Evolutionary conservation across 2,329 filamentous ascomycete species (phyloP).

Genomic region (Pseudopyricularia javanii): DNA sequence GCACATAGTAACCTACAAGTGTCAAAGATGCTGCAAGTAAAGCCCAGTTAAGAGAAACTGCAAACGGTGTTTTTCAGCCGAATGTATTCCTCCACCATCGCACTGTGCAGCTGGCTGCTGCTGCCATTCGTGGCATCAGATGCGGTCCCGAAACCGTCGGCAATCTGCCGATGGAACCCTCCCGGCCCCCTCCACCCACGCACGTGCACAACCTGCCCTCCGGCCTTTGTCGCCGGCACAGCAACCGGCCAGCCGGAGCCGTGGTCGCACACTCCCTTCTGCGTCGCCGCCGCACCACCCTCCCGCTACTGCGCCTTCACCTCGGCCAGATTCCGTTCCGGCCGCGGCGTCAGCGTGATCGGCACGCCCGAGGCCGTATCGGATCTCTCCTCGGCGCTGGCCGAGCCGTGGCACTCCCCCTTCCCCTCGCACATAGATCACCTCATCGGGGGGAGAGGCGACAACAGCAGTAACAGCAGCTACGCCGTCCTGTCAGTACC

Average conservation of each 20-base stretch:
- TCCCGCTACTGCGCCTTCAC: constrained; percentile 11
- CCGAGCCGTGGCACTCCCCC: constrained; percentile 9
- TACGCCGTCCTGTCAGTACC: constrained; percentile 15
- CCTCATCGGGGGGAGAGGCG: too few relatives aligned
- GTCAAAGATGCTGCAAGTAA: not conserved
- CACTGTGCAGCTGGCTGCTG: not conserved
- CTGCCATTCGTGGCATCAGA: not conserved
- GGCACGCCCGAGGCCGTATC: constrained; percentile 10
- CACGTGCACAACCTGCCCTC: not conserved
- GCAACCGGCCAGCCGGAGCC: not conserved
- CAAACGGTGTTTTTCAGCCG: too few relatives aligned
- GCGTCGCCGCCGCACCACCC: not conserved
- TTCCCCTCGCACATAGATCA: constrained; percentile 3
- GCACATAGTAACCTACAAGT: too few relatives aligned
- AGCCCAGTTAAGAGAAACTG: not conserved
- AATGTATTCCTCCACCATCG: not conserved
- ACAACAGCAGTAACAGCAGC: constrained; percentile 6
- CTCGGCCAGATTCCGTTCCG: constrained; percentile 7
- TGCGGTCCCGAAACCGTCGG: not conserved
- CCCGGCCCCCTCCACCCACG: not conserved
- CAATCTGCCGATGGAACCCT: not conserved
- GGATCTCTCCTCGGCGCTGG: constrained; percentile 7
- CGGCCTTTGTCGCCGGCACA: not conserved
- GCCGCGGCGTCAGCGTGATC: constrained; percentile 9
- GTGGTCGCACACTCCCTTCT: not conserved